Evolutionary conservation across 225 moss, liverwort and hornwort species (phyloP).

Genomic region (Asterella californica): DNA sequence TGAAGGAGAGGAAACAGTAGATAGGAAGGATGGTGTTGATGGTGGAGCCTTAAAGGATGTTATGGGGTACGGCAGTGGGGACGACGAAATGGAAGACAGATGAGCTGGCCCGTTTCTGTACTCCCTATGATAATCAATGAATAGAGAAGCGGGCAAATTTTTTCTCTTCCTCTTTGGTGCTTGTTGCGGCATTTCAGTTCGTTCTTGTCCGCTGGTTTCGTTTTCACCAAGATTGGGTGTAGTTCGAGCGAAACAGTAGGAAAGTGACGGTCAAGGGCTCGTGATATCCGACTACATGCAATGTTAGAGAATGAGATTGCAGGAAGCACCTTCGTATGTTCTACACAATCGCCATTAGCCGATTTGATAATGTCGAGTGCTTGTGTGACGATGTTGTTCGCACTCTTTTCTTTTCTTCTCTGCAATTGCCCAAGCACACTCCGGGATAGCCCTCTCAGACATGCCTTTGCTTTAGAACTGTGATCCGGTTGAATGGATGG

Average conservation of each 20-base stretch:
- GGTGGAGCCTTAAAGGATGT: conserved; percentile 57
- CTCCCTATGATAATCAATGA: background rate
- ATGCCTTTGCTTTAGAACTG: too few relatives aligned
- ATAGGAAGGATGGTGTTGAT: conserved; percentile 33
- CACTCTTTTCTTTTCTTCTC: too few relatives aligned
- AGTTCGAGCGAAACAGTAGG: background rate
- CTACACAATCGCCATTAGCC: too few relatives aligned
- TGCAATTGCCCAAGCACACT: too few relatives aligned
- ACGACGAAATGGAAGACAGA: conserved; percentile 47
- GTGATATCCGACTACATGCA: background rate
- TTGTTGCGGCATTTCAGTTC: background rate
- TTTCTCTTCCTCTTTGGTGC: background rate
- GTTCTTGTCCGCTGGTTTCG: background rate
- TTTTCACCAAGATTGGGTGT: background rate
- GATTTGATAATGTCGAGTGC: too few relatives aligned
- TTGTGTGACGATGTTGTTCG: too few relatives aligned
- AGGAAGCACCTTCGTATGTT: background rate
- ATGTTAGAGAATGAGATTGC: background rate
- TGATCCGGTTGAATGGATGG: too few relatives aligned
- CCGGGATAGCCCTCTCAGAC: too few relatives aligned
- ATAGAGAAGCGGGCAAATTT: conserved; percentile 2
- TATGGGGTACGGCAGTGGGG: conserved; percentile 53
- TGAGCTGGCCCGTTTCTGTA: conserved; percentile 20
- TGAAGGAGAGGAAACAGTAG: conserved; percentile 37
- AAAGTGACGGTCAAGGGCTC: background rate